Conservation (phyloP, 345 rosid genomes). For the Fremontodendron californicum region DNA sequence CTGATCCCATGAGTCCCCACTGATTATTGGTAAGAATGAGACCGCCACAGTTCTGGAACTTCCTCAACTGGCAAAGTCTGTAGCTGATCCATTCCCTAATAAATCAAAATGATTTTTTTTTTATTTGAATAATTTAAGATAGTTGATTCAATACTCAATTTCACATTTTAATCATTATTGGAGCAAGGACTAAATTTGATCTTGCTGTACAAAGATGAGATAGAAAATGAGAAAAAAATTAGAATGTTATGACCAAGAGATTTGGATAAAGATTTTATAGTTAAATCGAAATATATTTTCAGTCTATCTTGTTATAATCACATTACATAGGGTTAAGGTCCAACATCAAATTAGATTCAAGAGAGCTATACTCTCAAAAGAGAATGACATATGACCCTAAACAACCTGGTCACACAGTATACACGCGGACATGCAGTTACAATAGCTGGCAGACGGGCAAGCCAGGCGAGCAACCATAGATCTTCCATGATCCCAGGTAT, state of each 20-base stretch:
- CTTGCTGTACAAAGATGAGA: neutral
- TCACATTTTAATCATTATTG: neutral
- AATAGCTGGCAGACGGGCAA: no score
- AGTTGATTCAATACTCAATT: neutral
- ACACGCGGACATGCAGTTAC: no score
- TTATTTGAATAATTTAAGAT: neutral
- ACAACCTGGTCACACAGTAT: no score
- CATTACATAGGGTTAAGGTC: no score
- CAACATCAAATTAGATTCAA: no score
- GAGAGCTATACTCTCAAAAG: no score
- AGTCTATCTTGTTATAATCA: no score
- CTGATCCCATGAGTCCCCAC: slow-evolving; percentile 9
- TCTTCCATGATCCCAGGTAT: no score
- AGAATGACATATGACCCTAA: no score
- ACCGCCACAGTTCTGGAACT: neutral
- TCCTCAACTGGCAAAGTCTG: neutral
- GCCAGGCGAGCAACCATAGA: no score
- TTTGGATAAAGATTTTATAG: neutral
- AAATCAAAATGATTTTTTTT: neutral
- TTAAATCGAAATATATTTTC: neutral
- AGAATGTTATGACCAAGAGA: neutral
- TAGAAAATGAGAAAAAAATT: neutral
- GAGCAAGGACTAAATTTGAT: neutral
- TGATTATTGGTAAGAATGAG: neutral
- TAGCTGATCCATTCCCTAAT: neutral